phyloP scores from a whole-genome alignment of 164 flowering plant genomes.

The Paratinospora sagittata region DNA sequence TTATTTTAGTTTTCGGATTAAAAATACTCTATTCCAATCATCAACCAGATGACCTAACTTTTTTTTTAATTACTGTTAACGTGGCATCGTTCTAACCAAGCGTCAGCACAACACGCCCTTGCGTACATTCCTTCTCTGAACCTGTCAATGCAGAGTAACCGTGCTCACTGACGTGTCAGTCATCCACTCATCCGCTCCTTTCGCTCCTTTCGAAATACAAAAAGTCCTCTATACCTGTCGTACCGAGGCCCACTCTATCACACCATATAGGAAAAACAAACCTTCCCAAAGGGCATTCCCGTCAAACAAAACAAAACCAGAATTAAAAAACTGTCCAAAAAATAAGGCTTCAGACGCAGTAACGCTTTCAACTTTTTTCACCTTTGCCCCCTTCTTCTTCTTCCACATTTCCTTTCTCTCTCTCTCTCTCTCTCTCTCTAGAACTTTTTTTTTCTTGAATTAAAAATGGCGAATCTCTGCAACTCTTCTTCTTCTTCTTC shows the following conservation, averaged over 20 bases:
- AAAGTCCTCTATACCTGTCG: neutral
- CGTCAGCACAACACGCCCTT: no score
- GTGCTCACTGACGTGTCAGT: no score
- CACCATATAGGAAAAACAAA: neutral
- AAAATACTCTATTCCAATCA: no score
- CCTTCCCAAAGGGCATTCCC: neutral
- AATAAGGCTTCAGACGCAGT: neutral
- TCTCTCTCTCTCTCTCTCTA: conserved; percentile 1
- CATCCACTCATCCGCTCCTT: no score
- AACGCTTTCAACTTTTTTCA: neutral
- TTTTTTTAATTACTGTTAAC: no score
- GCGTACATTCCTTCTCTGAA: no score
- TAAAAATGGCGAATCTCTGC: conserved; percentile 10
- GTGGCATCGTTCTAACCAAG: no score
- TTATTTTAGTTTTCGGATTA: no score
- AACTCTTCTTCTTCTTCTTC: conserved; percentile 4
- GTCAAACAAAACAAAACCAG: neutral
- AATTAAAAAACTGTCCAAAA: neutral
- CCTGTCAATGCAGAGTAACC: no score
- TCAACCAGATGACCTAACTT: no score
- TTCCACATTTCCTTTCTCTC: no score
- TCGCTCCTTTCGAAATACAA: neutral
- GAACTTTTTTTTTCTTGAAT: neutral
- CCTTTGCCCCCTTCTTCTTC: neutral
- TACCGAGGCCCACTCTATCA: neutral